phyloP scores from a whole-genome alignment of 371 early-diverging fungal genomes.

The Rhizomucor miehei region DNA sequence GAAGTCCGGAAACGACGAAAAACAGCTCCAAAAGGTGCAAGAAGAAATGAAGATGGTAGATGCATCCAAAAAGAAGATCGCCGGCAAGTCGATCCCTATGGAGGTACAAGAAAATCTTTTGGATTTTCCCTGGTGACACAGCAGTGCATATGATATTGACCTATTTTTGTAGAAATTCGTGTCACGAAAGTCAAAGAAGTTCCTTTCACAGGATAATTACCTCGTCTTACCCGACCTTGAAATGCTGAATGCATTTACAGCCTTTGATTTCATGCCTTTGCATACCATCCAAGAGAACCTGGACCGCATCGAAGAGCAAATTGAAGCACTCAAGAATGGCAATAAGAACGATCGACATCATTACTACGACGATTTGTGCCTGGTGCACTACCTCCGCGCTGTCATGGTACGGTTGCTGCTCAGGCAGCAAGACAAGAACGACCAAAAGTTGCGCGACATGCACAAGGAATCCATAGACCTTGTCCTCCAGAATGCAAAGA shows the following conservation, averaged over 20 bases:
- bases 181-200: constrained; percentile 71
- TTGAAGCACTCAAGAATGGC: constrained; percentile 32
- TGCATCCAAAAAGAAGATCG: constrained; percentile 62
- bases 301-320: constrained; percentile 40
- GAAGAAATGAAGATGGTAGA: constrained; percentile 58
- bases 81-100: constrained; percentile 75
- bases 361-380: constrained; percentile 63
- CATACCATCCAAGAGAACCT: constrained; percentile 37
- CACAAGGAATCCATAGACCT: constrained; percentile 18
- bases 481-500: constrained; percentile 17
- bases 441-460: neutral
- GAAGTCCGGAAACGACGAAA: constrained; percentile 6
- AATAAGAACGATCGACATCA: neutral
- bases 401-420: constrained; percentile 18
- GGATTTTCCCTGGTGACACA: neutral
- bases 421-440: constrained; percentile 2
- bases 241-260: constrained; percentile 60
- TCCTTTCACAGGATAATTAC: constrained; percentile 50
- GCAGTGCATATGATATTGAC: neutral
- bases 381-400: constrained; percentile 57
- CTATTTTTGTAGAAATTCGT: constrained; percentile 60
- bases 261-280: constrained; percentile 57
- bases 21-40: constrained; percentile 12
- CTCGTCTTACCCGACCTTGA: constrained; percentile 70
- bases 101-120: constrained; percentile 41